These are phyloP conservation scores for Tetrapyrgos nigripes DNA, from an alignment of 1,284 basidiomycete species.

Conservation along the genomic window DNA sequence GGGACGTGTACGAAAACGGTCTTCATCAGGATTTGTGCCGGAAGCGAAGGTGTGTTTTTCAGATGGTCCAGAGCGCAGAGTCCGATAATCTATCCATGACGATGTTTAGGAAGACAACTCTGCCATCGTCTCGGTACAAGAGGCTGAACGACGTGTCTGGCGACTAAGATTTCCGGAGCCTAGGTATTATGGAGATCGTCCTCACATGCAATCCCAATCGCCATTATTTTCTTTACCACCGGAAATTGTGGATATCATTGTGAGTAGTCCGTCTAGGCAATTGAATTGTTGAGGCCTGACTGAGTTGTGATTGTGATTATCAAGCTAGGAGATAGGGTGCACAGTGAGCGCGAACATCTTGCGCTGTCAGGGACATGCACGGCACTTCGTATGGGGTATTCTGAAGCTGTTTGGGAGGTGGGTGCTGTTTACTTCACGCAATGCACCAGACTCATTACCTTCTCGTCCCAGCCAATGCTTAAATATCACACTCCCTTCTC, in stretches of 20 bases:
- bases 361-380: constrained; percentile 2
- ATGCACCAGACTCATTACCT: background rate
- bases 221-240: background rate
- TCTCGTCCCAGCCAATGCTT: background rate
- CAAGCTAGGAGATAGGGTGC: background rate
- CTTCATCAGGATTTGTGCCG: no score
- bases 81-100: no score
- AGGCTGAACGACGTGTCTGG: background rate
- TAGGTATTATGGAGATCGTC: background rate
- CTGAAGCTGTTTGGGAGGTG: constrained; percentile 1
- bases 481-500: constrained; percentile 7
- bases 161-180: background rate
- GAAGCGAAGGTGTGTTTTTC: no score
- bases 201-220: background rate
- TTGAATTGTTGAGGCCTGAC: no score
- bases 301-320: background rate
- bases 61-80: no score
- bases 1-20: no score
- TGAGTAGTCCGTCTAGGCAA: no score
- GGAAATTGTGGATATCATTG: background rate
- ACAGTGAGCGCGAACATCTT: constrained; percentile 4
- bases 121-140: background rate
- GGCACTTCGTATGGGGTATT: background rate
- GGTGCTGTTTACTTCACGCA: background rate
- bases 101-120: no score